A percentile compares a stretch with the other conserved stretches of the same genome.
Conservation (phyloP, 331 rosid genomes). For the Acacia concinna region DNA sequence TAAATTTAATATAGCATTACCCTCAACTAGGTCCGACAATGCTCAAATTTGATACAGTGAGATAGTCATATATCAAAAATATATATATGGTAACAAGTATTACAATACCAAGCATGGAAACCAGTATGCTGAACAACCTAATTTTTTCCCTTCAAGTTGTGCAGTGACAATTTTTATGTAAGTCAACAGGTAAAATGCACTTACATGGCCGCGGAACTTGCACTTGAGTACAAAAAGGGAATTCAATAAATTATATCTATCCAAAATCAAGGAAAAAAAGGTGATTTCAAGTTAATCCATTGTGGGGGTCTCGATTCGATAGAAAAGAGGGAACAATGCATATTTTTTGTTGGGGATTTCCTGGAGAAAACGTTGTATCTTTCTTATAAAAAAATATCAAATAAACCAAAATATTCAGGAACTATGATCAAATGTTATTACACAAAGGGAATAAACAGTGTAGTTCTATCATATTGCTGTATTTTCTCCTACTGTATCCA, state of each 20-base stretch:
- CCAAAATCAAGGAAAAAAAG: background rate
- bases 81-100: background rate
- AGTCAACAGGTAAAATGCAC: background rate
- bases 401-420: background rate
- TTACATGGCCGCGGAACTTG: background rate
- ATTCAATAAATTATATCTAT: background rate
- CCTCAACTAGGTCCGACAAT: background rate
- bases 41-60: too few species aligned
- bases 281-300: background rate
- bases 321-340: too few species aligned
- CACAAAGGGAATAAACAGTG: background rate
- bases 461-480: background rate
- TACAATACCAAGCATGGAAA: background rate
- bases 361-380: too few species aligned
- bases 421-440: background rate
- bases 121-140: background rate
- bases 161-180: background rate
- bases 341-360: too few species aligned
- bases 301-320: too few species aligned
- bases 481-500: background rate
- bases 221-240: background rate
- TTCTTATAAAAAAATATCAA: too few species aligned
- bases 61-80: too few species aligned
- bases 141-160: background rate
- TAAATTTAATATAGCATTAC: background rate